These are phyloP conservation scores for Fusarium setosum DNA, from an alignment of 2,329 filamentous ascomycete genomes.

Conservation along the genomic window DNA sequence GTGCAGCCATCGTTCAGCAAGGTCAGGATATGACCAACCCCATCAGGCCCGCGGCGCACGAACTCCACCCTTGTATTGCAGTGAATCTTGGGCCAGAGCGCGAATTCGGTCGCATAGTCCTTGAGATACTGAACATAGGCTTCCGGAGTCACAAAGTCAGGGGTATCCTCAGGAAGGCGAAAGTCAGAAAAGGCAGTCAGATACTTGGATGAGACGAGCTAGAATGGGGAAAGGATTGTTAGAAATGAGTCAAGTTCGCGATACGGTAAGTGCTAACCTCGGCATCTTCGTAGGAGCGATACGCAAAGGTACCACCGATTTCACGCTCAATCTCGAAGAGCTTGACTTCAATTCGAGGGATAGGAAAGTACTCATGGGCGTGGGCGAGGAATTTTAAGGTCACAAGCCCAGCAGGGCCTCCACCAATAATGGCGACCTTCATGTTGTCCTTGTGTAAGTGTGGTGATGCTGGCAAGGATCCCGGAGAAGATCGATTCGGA, in stretches of 20 bases:
- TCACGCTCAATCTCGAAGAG: slow-evolving; percentile 58
- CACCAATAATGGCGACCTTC: slow-evolving; percentile 56
- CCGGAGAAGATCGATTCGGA: not conserved
- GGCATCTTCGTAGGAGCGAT: slow-evolving; percentile 60
- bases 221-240: not conserved
- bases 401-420: slow-evolving; percentile 55
- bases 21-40: slow-evolving; percentile 24
- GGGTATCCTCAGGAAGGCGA: slow-evolving; percentile 52
- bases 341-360: slow-evolving; percentile 52
- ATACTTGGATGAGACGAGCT: slow-evolving; percentile 62
- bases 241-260: not conserved
- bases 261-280: slow-evolving; percentile 45
- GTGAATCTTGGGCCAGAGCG: slow-evolving; percentile 51
- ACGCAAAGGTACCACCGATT: slow-evolving; percentile 60
- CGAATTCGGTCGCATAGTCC: slow-evolving; percentile 52
- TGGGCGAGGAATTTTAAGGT: slow-evolving; percentile 54
- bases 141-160: slow-evolving; percentile 57
- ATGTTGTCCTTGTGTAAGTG: slow-evolving; percentile 24
- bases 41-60: slow-evolving; percentile 34
- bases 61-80: slow-evolving; percentile 46
- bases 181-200: slow-evolving; percentile 63
- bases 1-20: slow-evolving; percentile 5
- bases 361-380: slow-evolving; percentile 51
- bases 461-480: not conserved
- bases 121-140: slow-evolving; percentile 57